phyloP scores from a whole-genome alignment of 495 filamentous ascomycete species.

The Podospora fimiseda region DNA sequence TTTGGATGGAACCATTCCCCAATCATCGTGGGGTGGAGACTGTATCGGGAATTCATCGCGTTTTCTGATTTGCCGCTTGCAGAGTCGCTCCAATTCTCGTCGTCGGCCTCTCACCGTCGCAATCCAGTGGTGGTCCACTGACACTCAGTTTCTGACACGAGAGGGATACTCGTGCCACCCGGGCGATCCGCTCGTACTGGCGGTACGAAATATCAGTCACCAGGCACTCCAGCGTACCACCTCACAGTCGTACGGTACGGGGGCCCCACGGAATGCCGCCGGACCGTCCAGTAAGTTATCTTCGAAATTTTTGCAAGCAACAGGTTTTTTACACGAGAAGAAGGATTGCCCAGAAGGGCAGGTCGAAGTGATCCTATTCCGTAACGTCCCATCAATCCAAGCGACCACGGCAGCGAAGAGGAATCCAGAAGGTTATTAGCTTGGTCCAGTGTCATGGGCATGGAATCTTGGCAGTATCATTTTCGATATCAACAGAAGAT shows the following conservation, averaged over 20 bases:
- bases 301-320: background rate
- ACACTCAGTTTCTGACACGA: background rate
- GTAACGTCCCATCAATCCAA: no score
- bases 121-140: background rate
- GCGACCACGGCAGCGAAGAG: conserved; percentile 1
- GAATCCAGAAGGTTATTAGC: conserved; percentile 2
- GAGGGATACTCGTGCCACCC: background rate
- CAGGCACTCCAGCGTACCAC: background rate
- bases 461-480: background rate
- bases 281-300: no score
- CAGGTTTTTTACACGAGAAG: background rate
- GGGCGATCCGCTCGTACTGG: background rate
- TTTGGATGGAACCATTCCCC: background rate
- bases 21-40: background rate
- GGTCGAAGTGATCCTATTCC: no score
- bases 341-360: background rate
- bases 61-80: background rate
- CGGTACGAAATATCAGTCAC: background rate
- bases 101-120: background rate
- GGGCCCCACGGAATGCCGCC: background rate
- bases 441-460: background rate
- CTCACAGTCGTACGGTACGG: background rate
- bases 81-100: background rate
- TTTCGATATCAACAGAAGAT: background rate
- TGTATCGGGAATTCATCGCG: background rate